These are phyloP conservation scores for Cadophora malorum DNA, from an alignment of 2,329 filamentous ascomycete genomes.

Conservation along the genomic window DNA sequence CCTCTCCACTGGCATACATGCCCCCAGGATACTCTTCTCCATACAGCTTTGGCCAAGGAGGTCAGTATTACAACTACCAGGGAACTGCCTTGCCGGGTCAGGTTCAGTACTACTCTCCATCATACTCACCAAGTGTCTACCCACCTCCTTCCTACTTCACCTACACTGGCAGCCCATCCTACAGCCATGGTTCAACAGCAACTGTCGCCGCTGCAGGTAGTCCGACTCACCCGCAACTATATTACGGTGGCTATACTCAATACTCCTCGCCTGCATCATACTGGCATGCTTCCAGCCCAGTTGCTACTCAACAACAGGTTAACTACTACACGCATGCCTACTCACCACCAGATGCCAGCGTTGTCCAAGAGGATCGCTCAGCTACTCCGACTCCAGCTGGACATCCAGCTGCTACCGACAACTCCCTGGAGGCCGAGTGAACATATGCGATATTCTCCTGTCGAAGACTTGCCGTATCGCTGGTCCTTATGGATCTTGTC, in stretches of 20 bases:
- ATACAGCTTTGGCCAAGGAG: constrained; percentile 27
- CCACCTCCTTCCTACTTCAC: constrained; percentile 30
- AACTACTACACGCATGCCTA: constrained; percentile 25
- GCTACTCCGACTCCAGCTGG: constrained; percentile 39
- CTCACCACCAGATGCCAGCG: constrained; percentile 20
- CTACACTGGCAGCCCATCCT: constrained; percentile 29
- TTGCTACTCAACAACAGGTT: constrained; percentile 14
- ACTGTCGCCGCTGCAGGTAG: constrained; percentile 26
- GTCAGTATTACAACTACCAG: constrained; percentile 24
- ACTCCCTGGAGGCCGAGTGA: constrained; percentile 31
- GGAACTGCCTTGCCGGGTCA: constrained; percentile 32
- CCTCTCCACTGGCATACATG: constrained; percentile 30
- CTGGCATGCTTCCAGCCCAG: constrained; percentile 18
- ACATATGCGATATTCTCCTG: not conserved
- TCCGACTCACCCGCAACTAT: constrained; percentile 28
- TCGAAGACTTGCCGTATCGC: constrained; percentile 17
- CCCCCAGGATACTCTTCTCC: constrained; percentile 32
- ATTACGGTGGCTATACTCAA: constrained; percentile 26
- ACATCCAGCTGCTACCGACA: constrained; percentile 29
- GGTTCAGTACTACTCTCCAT: constrained; percentile 33
- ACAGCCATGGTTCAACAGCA: constrained; percentile 23
- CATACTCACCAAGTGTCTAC: constrained; percentile 24
- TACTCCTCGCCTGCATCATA: constrained; percentile 24
- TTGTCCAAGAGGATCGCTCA: constrained; percentile 36
- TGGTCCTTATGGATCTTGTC: constrained; percentile 14